phyloP scores from a whole-genome alignment of 176 grass and related monocot species.

The Cenchrus purpureus region DNA sequence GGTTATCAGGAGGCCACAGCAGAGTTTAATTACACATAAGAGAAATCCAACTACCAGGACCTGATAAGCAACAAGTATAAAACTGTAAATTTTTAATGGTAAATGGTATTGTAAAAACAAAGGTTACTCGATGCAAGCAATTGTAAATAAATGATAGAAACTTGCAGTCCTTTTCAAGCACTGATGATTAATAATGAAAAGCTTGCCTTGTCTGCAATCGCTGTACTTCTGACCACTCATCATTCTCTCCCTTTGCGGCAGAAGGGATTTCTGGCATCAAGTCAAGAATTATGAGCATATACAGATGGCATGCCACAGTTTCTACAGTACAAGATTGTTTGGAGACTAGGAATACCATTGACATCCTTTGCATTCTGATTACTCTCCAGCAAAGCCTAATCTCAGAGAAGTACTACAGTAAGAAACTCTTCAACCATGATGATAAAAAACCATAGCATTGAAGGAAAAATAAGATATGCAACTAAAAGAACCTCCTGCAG shows the following conservation, averaged over 20 bases:
- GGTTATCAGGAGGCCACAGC: not conserved
- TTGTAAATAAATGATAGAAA: conserved; percentile 12
- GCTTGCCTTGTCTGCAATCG: conserved; percentile 65
- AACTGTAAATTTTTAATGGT: not conserved
- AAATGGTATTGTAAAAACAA: not conserved
- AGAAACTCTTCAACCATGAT: conserved; percentile 17
- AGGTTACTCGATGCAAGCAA: not conserved
- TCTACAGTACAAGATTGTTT: conserved; percentile 8
- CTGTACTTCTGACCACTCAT: conserved; percentile 77
- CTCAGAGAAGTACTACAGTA: conserved; percentile 23
- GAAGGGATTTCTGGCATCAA: conserved; percentile 46
- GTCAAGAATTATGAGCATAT: conserved; percentile 14
- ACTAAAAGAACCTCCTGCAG: conserved; percentile 77
- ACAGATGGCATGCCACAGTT: not conserved
- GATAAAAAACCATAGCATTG: not conserved
- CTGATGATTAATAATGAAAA: not conserved
- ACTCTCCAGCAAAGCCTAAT: conserved; percentile 80
- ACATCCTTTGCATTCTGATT: conserved; percentile 53
- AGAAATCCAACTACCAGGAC: not conserved
- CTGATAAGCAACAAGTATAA: not conserved
- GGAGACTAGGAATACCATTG: conserved; percentile 15
- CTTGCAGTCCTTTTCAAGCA: not conserved
- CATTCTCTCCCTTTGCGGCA: conserved; percentile 51
- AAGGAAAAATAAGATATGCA: not conserved
- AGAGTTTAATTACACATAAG: not conserved